These are phyloP conservation scores for Aspergillus haitiensis DNA, from an alignment of 495 filamentous ascomycete species.

Conservation along the genomic window DNA sequence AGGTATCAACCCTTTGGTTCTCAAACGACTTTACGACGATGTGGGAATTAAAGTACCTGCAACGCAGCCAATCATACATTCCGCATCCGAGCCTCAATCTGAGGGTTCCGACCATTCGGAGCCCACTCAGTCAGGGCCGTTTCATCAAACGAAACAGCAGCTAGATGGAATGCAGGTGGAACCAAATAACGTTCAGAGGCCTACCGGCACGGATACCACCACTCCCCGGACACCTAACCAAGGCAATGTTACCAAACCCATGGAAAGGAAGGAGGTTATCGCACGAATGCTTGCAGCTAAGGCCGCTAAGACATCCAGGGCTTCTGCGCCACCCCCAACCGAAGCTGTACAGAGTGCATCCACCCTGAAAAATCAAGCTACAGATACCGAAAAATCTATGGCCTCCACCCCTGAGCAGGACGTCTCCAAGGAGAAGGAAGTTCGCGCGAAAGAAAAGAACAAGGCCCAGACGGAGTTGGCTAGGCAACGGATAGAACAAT, in stretches of 20 bases:
- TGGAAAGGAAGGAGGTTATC: constrained; percentile 76
- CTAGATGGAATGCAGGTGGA: background rate
- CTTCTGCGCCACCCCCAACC: constrained; percentile 23
- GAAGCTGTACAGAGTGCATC: constrained; percentile 22
- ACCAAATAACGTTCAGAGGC: constrained; percentile 3
- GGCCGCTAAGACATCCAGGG: constrained; percentile 36
- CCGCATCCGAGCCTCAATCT: background rate
- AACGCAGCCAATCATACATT: constrained; percentile 10
- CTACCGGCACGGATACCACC: constrained; percentile 11
- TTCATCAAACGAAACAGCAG: background rate
- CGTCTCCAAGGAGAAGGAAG: constrained; percentile 24
- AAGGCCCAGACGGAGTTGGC: constrained; percentile 58
- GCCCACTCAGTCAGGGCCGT: background rate
- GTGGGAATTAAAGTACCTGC: constrained; percentile 53
- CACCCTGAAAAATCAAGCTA: constrained; percentile 16
- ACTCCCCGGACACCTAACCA: constrained; percentile 18
- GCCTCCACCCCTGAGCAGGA: constrained; percentile 17
- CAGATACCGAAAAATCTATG: constrained; percentile 16
- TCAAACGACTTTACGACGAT: constrained; percentile 65
- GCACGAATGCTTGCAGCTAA: constrained; percentile 68
- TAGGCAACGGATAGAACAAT: constrained; percentile 51
- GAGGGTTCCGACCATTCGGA: background rate
- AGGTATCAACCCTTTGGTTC: constrained; percentile 62
- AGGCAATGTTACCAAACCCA: constrained; percentile 42
- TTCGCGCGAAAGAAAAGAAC: constrained; percentile 50